Conservation (phyloP, 768 basidiomycete species). For the Pleurotus giganteus region DNA sequence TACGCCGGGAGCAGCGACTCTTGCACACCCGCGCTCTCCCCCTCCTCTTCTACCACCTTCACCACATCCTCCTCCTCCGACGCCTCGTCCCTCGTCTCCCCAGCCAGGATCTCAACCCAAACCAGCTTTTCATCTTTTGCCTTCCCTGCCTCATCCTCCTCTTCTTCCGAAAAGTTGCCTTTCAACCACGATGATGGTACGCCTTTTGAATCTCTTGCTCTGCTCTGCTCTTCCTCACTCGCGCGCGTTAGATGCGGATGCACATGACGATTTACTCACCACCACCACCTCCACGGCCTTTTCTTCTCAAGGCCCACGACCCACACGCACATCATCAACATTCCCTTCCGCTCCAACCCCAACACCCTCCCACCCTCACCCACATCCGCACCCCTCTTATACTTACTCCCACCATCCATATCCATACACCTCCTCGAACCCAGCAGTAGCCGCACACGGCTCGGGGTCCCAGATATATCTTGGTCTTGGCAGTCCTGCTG, state of each 20-base stretch:
- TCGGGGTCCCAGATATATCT: background rate
- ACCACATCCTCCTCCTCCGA: background rate
- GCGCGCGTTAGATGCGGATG: too few relatives aligned
- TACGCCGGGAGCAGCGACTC: too few relatives aligned
- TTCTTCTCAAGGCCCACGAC: background rate
- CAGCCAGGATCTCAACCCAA: too few relatives aligned
- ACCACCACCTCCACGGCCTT: background rate
- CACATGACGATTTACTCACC: too few relatives aligned
- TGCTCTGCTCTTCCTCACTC: too few relatives aligned
- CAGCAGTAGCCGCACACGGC: background rate
- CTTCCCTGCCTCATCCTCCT: too few relatives aligned
- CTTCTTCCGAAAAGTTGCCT: too few relatives aligned
- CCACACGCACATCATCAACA: background rate
- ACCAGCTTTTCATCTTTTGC: too few relatives aligned
- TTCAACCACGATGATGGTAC: too few relatives aligned
- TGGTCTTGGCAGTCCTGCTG: background rate
- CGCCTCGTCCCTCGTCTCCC: background rate
- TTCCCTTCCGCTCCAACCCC: background rate
- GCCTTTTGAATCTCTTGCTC: too few relatives aligned
- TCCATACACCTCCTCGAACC: background rate
- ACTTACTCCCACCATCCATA: background rate
- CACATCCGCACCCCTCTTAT: background rate
- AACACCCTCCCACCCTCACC: background rate
- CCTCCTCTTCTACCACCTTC: background rate
- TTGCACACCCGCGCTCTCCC: background rate